Base-by-base conservation (phyloP, 169 alveolate genomes). In the Theileria luwenshuni region DNA sequence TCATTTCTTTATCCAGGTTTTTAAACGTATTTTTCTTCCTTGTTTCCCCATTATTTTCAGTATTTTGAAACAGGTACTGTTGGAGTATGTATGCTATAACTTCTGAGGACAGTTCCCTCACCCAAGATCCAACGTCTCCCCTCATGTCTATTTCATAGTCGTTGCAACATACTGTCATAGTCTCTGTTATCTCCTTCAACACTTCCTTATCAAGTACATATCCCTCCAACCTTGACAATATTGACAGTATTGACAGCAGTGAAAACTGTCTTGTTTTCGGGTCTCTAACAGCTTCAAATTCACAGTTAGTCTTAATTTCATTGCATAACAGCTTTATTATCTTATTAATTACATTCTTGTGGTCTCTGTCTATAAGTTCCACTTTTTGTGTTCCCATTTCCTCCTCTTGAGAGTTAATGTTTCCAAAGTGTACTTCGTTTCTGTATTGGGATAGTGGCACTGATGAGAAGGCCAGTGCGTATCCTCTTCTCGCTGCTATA, bases 71-170 rank as follows among this genome's bases (percentile, higher is more conserved):
- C 35, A 61, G 27, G 45, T 61, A 61, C 3, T 12, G 41, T 19
- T 41, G 25, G 27, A 61, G 56, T 5, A 77, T 23, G 52, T 61
- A 77, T 35, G 67, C 64, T 6, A 77, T 77, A 10, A 51, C 71
- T 43, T 77, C 86, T 19, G 74, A 19, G n/a, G 77, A 28, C 0
- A 77, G 76, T 21, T 77, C 86, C 7, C 86, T 51, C n/a, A 71
- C 83, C 86, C 80, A 77, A 8, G 86, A 77, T 3, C 86, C 86
- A 12, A 77, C 86, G 28, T 77, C 86, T 3, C 86, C 86, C 25
- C 86, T 42, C 13, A 62, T 48, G 64, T 77, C 86, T 1, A 70
- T 35, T 33, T 77, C 86, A 33, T 15, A 69, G 49, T 77, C 86
- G 49, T n/a, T n/a, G 59, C 79, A 77, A 7, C 77, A 47, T 12